Percentiles rank a stretch among this genome's conserved stretches.
phyloP scores from a whole-genome alignment of 2,329 filamentous ascomycete genomes.

The Nigrospora sphaerica region DNA sequence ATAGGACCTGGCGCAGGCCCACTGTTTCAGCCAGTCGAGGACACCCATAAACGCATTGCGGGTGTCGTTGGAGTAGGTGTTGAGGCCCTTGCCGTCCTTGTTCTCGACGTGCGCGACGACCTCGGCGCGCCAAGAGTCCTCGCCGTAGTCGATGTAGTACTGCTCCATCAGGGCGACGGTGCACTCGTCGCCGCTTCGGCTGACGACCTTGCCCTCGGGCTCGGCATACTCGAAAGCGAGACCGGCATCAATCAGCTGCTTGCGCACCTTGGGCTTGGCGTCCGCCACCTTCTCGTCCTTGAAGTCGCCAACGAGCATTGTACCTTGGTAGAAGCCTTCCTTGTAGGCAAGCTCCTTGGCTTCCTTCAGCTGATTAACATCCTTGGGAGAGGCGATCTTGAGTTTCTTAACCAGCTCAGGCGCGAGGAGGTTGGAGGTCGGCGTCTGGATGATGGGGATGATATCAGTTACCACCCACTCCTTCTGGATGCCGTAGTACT shows the following conservation, averaged over 20 bases:
- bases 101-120: slow-evolving; percentile 68
- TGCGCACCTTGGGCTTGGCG: slow-evolving; percentile 78
- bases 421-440: slow-evolving; percentile 75
- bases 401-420: slow-evolving; percentile 80
- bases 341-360: slow-evolving; percentile 97
- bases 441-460: slow-evolving; percentile 81
- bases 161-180: slow-evolving; percentile 91
- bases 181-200: slow-evolving; percentile 84
- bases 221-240: slow-evolving; percentile 90
- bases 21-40: slow-evolving; percentile 87
- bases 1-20: slow-evolving; percentile 89
- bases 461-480: slow-evolving; percentile 94
- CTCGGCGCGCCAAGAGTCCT: slow-evolving; percentile 75
- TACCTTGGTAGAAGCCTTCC: slow-evolving; percentile 94
- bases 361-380: slow-evolving; percentile 80
- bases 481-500: slow-evolving; percentile 93
- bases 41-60: slow-evolving; percentile 78
- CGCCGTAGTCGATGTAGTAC: slow-evolving; percentile 97
- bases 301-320: slow-evolving; percentile 81
- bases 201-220: slow-evolving; percentile 83
- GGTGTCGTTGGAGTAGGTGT: slow-evolving; percentile 74
- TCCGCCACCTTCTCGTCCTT: slow-evolving; percentile 79
- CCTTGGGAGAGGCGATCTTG: slow-evolving; percentile 96
- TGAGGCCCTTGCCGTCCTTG: slow-evolving; percentile 58
- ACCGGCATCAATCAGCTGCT: slow-evolving; percentile 67